These are phyloP conservation scores for Salix koriyanagi DNA, from an alignment of 345 rosid species.

Conservation along the genomic window DNA sequence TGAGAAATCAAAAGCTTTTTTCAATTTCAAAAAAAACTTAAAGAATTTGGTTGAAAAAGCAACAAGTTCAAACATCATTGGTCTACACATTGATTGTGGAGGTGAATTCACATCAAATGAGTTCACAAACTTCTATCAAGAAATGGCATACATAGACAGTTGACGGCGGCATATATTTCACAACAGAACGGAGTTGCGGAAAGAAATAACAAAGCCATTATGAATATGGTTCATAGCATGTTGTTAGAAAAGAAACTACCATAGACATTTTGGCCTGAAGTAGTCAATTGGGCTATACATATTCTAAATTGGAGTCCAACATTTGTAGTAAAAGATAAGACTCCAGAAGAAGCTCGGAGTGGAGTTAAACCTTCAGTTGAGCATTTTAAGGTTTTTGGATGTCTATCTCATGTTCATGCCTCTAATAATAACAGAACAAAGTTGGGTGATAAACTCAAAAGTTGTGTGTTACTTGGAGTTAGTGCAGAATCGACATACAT, in stretches of 20 bases:
- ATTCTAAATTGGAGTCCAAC: background rate
- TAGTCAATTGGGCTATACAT: background rate
- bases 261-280: background rate
- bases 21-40: background rate
- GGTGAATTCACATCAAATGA: background rate
- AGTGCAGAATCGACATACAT: background rate
- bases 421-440: background rate
- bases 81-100: background rate
- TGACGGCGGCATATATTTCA: background rate
- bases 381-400: background rate
- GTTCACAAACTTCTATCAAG: background rate
- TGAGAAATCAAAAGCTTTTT: background rate
- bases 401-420: background rate
- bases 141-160: background rate
- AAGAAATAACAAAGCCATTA: background rate
- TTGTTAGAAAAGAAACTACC: background rate
- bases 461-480: background rate
- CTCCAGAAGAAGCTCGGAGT: background rate
- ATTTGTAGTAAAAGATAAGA: background rate
- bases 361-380: background rate
- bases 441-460: background rate
- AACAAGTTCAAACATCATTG: background rate
- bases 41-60: background rate
- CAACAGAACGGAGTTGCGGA: background rate
- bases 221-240: background rate